These are phyloP conservation scores for Aspergillus texensis DNA, from an alignment of 2,329 filamentous ascomycete species.

Conservation along the genomic window DNA sequence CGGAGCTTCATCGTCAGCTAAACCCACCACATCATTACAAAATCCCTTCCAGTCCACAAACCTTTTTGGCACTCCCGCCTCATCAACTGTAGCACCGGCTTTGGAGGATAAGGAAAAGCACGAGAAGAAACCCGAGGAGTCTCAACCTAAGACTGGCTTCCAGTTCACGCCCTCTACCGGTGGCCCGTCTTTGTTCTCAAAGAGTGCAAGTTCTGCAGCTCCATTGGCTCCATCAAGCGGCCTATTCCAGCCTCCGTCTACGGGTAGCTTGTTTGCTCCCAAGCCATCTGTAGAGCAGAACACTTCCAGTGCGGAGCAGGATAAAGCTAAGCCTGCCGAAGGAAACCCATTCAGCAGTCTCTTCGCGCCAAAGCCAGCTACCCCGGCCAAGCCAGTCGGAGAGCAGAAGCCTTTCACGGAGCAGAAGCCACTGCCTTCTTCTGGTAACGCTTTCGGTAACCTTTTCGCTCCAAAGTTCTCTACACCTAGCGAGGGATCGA, in stretches of 20 bases:
- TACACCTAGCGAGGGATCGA: constrained; percentile 14
- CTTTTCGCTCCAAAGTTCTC: constrained; percentile 23
- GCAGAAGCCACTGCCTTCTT: constrained; percentile 18
- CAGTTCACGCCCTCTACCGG: constrained; percentile 16
- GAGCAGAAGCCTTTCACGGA: constrained; percentile 18
- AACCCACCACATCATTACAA: constrained; percentile 20
- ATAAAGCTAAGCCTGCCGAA: constrained; percentile 17
- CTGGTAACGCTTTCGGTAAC: constrained; percentile 14
- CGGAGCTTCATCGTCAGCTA: constrained; percentile 18
- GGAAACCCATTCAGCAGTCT: constrained; percentile 26
- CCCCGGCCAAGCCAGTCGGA: constrained; percentile 14
- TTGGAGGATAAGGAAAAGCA: constrained; percentile 16
- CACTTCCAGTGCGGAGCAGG: constrained; percentile 16
- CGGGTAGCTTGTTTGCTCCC: constrained; percentile 27
- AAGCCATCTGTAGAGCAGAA: constrained; percentile 14
- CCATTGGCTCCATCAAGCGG: constrained; percentile 15
- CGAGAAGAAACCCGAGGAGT: constrained; percentile 15
- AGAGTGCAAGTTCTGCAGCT: constrained; percentile 16
- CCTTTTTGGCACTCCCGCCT: constrained; percentile 18
- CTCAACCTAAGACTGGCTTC: constrained; percentile 17
- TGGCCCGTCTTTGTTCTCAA: constrained; percentile 24
- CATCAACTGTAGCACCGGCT: constrained; percentile 15
- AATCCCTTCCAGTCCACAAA: constrained; percentile 28
- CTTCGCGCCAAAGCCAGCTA: constrained; percentile 23
- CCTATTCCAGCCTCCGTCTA: constrained; percentile 23